A percentile compares a stretch with the other conserved stretches of the same genome.
Evolutionary conservation across 768 basidiomycete species (phyloP).

Genomic region (Sporobolomyces phaffii): DNA sequence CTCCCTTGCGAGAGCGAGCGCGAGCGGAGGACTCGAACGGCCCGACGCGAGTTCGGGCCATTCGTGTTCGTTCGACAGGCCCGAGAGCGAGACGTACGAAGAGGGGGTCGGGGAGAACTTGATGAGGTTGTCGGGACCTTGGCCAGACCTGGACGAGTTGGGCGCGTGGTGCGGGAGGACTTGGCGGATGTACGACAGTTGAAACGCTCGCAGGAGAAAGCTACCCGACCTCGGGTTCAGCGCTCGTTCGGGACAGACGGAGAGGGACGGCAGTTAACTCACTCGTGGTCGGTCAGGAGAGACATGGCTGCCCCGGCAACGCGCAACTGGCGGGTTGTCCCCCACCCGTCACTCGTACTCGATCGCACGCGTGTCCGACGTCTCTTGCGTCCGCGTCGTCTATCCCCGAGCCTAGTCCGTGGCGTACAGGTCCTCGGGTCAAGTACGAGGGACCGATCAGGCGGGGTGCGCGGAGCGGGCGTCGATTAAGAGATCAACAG

Average conservation of each 20-base stretch:
- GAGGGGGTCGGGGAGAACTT: conserved; percentile 58
- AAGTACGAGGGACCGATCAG: no score
- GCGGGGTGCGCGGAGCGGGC: no score
- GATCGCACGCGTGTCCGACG: no score
- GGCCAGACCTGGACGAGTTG: conserved; percentile 45
- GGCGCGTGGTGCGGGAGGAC: conserved; percentile 79
- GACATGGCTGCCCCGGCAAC: conserved; percentile 39
- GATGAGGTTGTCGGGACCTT: conserved; percentile 52
- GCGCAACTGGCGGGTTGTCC: no score
- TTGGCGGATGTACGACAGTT: conserved; percentile 78
- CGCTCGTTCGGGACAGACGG: not conserved
- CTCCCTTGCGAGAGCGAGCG: conserved; percentile 48
- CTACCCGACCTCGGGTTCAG: conserved; percentile 45
- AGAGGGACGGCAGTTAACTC: conserved; percentile 20
- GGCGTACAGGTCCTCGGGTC: no score
- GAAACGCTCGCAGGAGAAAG: conserved; percentile 74
- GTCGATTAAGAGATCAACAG: no score
- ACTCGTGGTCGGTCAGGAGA: conserved; percentile 46
- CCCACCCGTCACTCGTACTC: not conserved
- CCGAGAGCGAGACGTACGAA: conserved; percentile 72
- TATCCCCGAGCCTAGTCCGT: no score
- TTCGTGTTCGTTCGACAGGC: conserved; percentile 66
- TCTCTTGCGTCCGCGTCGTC: no score
- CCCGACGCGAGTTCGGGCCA: conserved; percentile 74
- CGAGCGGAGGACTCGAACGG: conserved; percentile 41